Evolutionary conservation across 164 flowering plant genomes (phyloP), one percentile per base, ranked within the genome.

Genomic region (Magnolia officinalis): DNA sequence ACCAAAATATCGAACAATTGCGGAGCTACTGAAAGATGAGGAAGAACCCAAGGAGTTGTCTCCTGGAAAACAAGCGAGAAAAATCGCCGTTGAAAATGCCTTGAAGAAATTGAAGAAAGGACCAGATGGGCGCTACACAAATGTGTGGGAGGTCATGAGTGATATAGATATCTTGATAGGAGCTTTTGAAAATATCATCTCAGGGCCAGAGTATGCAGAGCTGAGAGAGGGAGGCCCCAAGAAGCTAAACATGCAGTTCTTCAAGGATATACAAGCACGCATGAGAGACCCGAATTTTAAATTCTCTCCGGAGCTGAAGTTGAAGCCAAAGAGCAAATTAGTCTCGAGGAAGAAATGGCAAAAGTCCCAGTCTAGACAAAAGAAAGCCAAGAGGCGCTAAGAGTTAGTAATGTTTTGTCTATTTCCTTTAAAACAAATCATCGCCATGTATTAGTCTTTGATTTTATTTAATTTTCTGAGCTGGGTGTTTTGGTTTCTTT

Each of bases 251-350:
- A 90, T 96, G 85, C 79, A 94, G 83, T 96, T 91, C 75, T 96
- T 94, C 78, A 94, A 91, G 88, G 99, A 92, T 75, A 92, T 94
- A 59, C 98, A 94, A 83, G 90, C 92, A n/a, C 85, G 87, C 0
- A 96, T 96, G 98, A 92, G 99, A 78, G 98, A 94, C 85, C 98
- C 99, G 64, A 96, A 91, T 76, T 94, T 85, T 74, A 84, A 91
- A 80, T 96, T 87, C 80, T 88, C 96, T 19, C 91, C 91, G 2
- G 97, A 96, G 83, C 45, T 94, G 59, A 96, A 91, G 84, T 79
- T 96, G 86, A 96, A 90, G 78, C 99, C 98, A 14, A 94, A 96
- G 85, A 94, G 91, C 89, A 94, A 90, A 82, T 69, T 94, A 24
- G 96, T 96, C 23, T 71, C 90, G 0, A 89, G 87, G 82, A 94